These are phyloP conservation scores for Paraurostyla sp. DNA, from an alignment of 73 alveolate species.

Conservation along the genomic window DNA sequence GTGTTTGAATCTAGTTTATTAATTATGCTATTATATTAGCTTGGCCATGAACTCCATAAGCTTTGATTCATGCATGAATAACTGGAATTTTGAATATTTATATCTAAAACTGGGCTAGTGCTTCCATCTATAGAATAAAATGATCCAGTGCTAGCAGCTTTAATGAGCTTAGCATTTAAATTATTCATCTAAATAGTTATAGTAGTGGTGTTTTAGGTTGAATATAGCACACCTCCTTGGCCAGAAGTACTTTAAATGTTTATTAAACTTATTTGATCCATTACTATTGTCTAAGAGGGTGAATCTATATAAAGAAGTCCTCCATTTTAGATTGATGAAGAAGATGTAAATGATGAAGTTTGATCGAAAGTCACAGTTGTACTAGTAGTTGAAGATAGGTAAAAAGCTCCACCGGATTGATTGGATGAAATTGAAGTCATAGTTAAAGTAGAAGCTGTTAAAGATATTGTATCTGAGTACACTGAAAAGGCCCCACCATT, in stretches of 20 bases:
- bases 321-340: not conserved
- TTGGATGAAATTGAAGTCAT: too few species aligned
- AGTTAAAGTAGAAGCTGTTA: too few species aligned
- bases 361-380: not conserved
- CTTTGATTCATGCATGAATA: not conserved
- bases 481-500: conserved; percentile 11
- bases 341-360: not conserved
- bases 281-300: not conserved
- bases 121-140: not conserved
- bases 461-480: too few species aligned
- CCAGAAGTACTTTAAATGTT: not conserved
- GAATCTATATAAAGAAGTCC: not conserved
- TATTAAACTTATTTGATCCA: not conserved
- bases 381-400: not conserved
- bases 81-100: not conserved
- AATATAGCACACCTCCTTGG: not conserved
- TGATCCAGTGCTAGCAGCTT: not conserved
- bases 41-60: conserved; percentile 27
- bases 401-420: not conserved
- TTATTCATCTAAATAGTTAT: not conserved
- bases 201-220: not conserved
- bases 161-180: not conserved
- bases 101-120: not conserved
- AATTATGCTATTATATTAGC: not conserved
- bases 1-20: not conserved